phyloP scores from a whole-genome alignment of 768 basidiomycete genomes.

The Pholiota microspora region DNA sequence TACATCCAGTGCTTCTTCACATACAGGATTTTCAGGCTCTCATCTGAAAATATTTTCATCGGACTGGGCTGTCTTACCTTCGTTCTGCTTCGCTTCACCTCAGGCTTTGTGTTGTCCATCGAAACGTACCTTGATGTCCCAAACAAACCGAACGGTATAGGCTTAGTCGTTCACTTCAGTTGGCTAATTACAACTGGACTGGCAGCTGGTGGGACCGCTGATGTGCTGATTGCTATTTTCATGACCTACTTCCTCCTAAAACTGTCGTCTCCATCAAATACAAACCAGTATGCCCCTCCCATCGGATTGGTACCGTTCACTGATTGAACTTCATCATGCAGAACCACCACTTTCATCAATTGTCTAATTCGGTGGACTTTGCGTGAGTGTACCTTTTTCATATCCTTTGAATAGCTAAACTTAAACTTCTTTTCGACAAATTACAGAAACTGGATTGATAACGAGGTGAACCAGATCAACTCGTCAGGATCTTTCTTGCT shows the following conservation, averaged over 20 bases:
- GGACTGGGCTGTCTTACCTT: slow-evolving; percentile 5
- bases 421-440: not conserved
- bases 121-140: slow-evolving; percentile 12
- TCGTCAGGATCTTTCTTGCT: not conserved
- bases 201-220: slow-evolving; percentile 12
- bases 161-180: slow-evolving; percentile 4
- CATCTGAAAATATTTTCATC: not conserved
- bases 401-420: not conserved
- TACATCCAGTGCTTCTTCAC: slow-evolving; percentile 12
- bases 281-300: slow-evolving; percentile 9
- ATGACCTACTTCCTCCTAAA: slow-evolving; percentile 15
- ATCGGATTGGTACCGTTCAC: not conserved
- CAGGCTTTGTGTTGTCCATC: slow-evolving; percentile 4
- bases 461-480: slow-evolving; percentile 12
- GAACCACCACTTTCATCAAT: slow-evolving; percentile 15
- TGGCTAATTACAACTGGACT: slow-evolving; percentile 14
- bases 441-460: slow-evolving; percentile 17
- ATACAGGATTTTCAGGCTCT: slow-evolving; percentile 12
- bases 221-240: slow-evolving; percentile 14
- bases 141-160: slow-evolving; percentile 11
- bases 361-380: slow-evolving; percentile 16
- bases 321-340: not conserved
- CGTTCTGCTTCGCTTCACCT: slow-evolving; percentile 8
- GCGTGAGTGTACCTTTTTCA: slow-evolving; percentile 6
- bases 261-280: slow-evolving; percentile 10